Conservation (phyloP, 2,329 filamentous ascomycete species). For the Lachnellula hyalina region DNA sequence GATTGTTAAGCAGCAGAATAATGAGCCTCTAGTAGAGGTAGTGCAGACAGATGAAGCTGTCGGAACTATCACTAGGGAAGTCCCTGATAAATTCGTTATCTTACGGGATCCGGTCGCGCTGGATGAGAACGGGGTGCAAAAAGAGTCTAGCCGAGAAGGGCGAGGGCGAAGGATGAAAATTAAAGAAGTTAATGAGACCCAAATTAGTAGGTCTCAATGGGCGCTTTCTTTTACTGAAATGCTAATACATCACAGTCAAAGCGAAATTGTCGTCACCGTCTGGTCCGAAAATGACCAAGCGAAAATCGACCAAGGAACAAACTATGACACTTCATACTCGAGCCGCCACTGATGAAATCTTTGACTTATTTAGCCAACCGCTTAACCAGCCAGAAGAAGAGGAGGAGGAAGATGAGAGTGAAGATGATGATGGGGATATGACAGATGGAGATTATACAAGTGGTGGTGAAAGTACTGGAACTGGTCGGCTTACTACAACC, state of each 20-base stretch:
- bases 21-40: slow-evolving; percentile 1
- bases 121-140: slow-evolving; percentile 55
- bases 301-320: slow-evolving; percentile 60
- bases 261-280: slow-evolving; percentile 88
- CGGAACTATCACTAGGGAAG: slow-evolving; percentile 19
- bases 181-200: slow-evolving; percentile 83
- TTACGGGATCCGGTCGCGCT: slow-evolving; percentile 37
- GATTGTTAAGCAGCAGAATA: background rate
- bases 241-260: slow-evolving; percentile 60
- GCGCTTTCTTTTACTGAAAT: background rate
- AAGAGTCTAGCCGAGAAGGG: slow-evolving; percentile 41
- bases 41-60: slow-evolving; percentile 12
- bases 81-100: slow-evolving; percentile 33
- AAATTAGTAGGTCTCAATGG: slow-evolving; percentile 68
- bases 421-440: slow-evolving; percentile 57
- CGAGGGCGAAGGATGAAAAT: slow-evolving; percentile 68
- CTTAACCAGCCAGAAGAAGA: slow-evolving; percentile 39
- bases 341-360: slow-evolving; percentile 95
- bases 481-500: slow-evolving; percentile 61
- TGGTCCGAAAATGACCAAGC: slow-evolving; percentile 75
- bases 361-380: slow-evolving; percentile 93
- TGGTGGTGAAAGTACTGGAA: slow-evolving; percentile 76
- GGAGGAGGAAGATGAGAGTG: slow-evolving; percentile 47
- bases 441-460: slow-evolving; percentile 75
- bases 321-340: slow-evolving; percentile 97